Percentiles rank a stretch among this genome's conserved stretches.
These are phyloP conservation scores for Trichomonas vaginalis DNA, from an alignment of 208 protist species.

Conservation along the genomic window DNA sequence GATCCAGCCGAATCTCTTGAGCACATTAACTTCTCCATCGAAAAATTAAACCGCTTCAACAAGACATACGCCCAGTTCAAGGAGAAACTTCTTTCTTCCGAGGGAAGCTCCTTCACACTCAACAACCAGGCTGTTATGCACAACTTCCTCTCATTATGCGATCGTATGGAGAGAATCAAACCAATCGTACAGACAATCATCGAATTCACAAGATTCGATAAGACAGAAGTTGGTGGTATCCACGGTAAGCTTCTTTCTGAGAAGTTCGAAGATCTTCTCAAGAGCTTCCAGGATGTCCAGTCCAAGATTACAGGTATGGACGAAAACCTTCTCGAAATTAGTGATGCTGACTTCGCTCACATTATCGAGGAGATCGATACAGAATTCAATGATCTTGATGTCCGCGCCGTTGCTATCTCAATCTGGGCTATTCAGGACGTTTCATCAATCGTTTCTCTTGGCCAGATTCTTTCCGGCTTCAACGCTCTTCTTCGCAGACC, in stretches of 20 bases:
- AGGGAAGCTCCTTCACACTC: background rate
- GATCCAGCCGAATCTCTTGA: background rate
- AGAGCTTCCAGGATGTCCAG: background rate
- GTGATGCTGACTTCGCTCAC: background rate
- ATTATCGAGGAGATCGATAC: background rate
- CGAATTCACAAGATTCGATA: constrained; percentile 6
- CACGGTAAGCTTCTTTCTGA: background rate
- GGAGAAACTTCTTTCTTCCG: background rate
- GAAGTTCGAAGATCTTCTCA: background rate
- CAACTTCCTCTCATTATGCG: background rate
- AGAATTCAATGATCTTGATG: background rate
- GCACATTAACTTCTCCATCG: background rate
- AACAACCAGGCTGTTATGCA: constrained; percentile 8
- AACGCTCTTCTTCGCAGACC: constrained; percentile 59
- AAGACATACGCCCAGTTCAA: background rate
- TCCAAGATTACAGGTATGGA: background rate
- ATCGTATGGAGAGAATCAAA: background rate
- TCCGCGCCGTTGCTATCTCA: background rate
- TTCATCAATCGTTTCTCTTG: background rate
- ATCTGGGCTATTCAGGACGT: constrained; percentile 12
- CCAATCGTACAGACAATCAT: background rate
- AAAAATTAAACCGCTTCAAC: background rate
- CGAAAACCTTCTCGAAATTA: background rate
- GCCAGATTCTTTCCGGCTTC: background rate
- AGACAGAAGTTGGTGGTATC: constrained; percentile 13